phyloP scores from a whole-genome alignment of 1,139 yeast genomes.

The Meyerozyma elateridarum region DNA sequence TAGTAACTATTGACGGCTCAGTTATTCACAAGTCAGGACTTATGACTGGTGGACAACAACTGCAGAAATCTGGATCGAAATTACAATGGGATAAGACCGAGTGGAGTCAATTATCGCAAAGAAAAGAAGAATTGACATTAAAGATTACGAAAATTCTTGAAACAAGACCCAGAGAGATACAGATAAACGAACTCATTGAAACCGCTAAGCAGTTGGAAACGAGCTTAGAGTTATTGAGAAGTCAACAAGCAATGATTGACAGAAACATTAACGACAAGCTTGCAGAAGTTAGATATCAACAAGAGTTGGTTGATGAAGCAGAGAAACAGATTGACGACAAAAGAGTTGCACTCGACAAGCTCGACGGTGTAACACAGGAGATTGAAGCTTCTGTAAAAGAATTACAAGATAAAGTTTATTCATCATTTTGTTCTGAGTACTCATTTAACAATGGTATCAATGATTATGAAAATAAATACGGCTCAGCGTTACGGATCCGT shows the following conservation, averaged over 20 bases:
- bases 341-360: conserved; percentile 21
- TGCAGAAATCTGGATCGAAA: conserved; percentile 27
- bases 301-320: conserved; percentile 17
- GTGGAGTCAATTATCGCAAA: conserved; percentile 49
- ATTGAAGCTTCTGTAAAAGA: conserved; percentile 25
- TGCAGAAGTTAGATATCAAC: conserved; percentile 53
- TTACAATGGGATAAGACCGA: conserved; percentile 72
- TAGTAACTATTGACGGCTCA: conserved; percentile 82
- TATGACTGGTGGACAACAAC: conserved; percentile 81
- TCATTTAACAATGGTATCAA: conserved; percentile 50
- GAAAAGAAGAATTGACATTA: conserved; percentile 57
- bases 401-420: conserved; percentile 44
- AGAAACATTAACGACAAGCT: conserved; percentile 51
- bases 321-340: conserved; percentile 16
- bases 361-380: conserved; percentile 24
- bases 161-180: conserved; percentile 49
- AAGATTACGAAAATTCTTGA: conserved; percentile 49
- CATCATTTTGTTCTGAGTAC: conserved; percentile 49
- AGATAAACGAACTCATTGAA: conserved; percentile 52
- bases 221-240: conserved; percentile 47
- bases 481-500: conserved; percentile 53
- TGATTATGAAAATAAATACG: conserved; percentile 68
- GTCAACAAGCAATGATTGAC: conserved; percentile 44
- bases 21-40: conserved; percentile 80
- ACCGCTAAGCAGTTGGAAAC: conserved; percentile 55